Base-by-base conservation (phyloP, 306 rosid genomes). In the Vigna hirtella region DNA sequence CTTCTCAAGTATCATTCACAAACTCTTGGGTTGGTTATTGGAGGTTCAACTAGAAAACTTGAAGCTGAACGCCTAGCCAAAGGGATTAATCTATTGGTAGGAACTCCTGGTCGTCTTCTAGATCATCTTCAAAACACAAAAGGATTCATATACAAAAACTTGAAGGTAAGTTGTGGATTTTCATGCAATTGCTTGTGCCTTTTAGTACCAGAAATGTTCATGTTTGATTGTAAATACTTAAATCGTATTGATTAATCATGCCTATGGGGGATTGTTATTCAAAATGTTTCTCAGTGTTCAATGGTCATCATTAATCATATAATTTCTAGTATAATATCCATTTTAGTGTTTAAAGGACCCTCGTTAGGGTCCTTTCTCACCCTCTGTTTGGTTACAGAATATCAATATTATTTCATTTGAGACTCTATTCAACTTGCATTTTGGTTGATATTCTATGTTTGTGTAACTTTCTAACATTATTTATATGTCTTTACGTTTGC, bases 81-180 rank as follows among this genome's bases (percentile, higher is more conserved):
- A 80, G 98, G 98, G 74, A 83, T 85, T 10, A 94, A 94, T 81
- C 66, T 94, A 30, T 80, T 94, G 82, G 94, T 94, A 42, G 98
- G 85, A 56, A 94, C 98, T 43, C 97, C 98, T 18, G 98, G 98
- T 72, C 98, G 98, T 48, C 97, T 94, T 82, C 89, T 94, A 52
- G 98, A 94, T 78, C 98, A 94, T 87, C 95, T 94, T 52, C 94
- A 90, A 81, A 86, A 90, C 75, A 94, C 98, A 1, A 94, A 90
- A 83, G 93, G 94, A 49, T 94, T 94, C 64, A 72, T 92, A 68
- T 87, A 59, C 61, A 86, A 87, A 67, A 92, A 87, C 79, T 76
- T 94, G 86, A 92, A 90, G 98, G 98, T 92, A 55, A 38, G 42
- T 67, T 55, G 28, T 14, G n/a, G 55, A 45, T 77, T 32, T 34